phyloP scores from a whole-genome alignment of 768 basidiomycete genomes.

The Piloderma croceum region DNA sequence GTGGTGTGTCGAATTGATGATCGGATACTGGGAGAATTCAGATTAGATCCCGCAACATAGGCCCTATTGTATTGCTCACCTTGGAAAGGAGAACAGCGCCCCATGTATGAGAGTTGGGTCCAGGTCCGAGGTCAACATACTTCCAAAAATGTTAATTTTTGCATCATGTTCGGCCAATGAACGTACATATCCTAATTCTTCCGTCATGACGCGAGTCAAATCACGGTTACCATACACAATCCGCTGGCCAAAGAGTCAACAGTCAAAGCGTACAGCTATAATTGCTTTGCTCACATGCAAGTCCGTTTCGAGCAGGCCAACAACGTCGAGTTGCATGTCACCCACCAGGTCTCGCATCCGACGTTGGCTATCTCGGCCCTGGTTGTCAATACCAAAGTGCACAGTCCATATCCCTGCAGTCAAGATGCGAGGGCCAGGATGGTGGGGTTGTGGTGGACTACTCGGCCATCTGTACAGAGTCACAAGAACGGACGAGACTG shows the following conservation, averaged over 20 bases:
- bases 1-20: slow-evolving; percentile 80
- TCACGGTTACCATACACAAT: slow-evolving; percentile 82
- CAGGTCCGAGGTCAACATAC: slow-evolving; percentile 87
- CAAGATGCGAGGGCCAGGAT: slow-evolving; percentile 59
- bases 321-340: slow-evolving; percentile 81
- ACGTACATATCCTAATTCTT: slow-evolving; percentile 78
- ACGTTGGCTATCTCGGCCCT: slow-evolving; percentile 66
- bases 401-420: slow-evolving; percentile 88
- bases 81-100: slow-evolving; percentile 79
- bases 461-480: slow-evolving; percentile 52
- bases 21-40: slow-evolving; percentile 61
- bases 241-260: slow-evolving; percentile 37
- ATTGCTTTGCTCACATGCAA: slow-evolving; percentile 52
- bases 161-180: not conserved
- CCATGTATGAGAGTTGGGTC: slow-evolving; percentile 87
- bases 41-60: not conserved
- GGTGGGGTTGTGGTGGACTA: slow-evolving; percentile 48
- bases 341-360: slow-evolving; percentile 55
- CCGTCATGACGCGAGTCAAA: slow-evolving; percentile 71
- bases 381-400: slow-evolving; percentile 81
- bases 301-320: slow-evolving; percentile 85
- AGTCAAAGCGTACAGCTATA: slow-evolving; percentile 1
- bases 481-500: slow-evolving; percentile 44
- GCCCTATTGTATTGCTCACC: slow-evolving; percentile 28
- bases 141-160: slow-evolving; percentile 23